These are phyloP conservation scores for Gomphus sp. DNA, from an alignment of 1,284 basidiomycete genomes.

Conservation along the genomic window DNA sequence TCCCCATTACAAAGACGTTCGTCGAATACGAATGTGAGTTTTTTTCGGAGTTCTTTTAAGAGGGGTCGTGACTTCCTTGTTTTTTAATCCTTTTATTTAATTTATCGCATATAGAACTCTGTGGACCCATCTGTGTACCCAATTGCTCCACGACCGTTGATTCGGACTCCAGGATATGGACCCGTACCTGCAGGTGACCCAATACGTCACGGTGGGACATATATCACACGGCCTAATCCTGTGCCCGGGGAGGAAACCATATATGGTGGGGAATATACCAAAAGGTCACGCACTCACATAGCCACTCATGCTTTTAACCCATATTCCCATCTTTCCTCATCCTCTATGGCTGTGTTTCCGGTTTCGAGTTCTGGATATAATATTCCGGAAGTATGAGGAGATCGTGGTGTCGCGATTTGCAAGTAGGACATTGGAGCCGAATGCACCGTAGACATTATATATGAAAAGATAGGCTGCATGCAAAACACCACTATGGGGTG, in stretches of 20 bases:
- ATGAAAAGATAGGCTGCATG: too few species aligned
- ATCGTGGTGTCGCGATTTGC: not conserved
- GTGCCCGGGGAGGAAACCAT: not conserved
- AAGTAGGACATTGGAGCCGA: not conserved
- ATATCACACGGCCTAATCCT: too few species aligned
- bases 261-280: not conserved
- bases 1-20: not conserved
- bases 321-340: not conserved
- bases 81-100: not conserved
- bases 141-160: not conserved
- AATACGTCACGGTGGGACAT: not conserved
- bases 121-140: not conserved
- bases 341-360: not conserved
- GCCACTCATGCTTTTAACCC: not conserved
- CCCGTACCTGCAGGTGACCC: not conserved
- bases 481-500: too few species aligned
- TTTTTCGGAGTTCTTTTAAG: not conserved
- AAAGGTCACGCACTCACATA: not conserved
- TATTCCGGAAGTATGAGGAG: not conserved
- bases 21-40: not conserved
- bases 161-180: not conserved
- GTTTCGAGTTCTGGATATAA: not conserved
- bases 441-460: too few species aligned
- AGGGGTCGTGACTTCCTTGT: not conserved
- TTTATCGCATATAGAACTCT: not conserved